A percentile compares a stretch with the other conserved stretches of the same genome.
Conservation (phyloP, 805 yeast genomes). For the Helenozyma rhizophorensis region DNA sequence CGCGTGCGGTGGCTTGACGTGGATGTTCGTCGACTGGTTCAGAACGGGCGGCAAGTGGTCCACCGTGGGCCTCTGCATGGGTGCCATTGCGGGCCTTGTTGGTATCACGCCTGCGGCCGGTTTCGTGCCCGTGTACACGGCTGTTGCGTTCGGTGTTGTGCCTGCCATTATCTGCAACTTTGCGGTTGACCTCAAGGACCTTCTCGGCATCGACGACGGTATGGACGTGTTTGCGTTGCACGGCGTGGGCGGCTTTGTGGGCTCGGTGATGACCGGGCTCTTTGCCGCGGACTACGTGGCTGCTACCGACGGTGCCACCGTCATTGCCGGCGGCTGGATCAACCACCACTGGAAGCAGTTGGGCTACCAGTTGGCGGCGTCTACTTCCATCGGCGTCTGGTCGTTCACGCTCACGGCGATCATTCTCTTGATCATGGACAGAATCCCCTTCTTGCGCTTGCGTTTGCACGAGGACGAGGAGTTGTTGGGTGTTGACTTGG, state of each 20-base stretch:
- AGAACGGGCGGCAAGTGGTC: constrained; percentile 89
- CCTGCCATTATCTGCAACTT: constrained; percentile 62
- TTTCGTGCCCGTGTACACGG: constrained; percentile 77
- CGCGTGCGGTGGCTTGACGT: constrained; percentile 84
- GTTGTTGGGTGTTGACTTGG: constrained; percentile 79
- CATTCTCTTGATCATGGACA: constrained; percentile 62
- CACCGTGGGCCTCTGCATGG: constrained; percentile 90
- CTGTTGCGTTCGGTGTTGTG: constrained; percentile 14
- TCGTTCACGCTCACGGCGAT: constrained; percentile 69
- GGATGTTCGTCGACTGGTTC: constrained; percentile 89
- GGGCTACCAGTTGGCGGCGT: constrained; percentile 84
- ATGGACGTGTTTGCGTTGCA: constrained; percentile 91
- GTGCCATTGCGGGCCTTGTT: constrained; percentile 90
- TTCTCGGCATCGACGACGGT: constrained; percentile 84
- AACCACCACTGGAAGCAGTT: constrained; percentile 79
- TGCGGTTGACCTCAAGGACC: constrained; percentile 74
- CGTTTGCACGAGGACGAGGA: constrained; percentile 87
- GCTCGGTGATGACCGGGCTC: constrained; percentile 81
- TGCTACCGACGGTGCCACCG: constrained; percentile 67
- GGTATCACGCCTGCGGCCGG: constrained; percentile 98
- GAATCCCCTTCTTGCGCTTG: constrained; percentile 74
- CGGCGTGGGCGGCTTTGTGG: constrained; percentile 89
- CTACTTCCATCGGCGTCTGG: constrained; percentile 68
- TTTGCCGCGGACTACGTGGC: constrained; percentile 91
- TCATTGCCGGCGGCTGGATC: constrained; percentile 81